These are phyloP conservation scores for Lathyrus aphaca DNA, from an alignment of 306 rosid species.

Conservation along the genomic window DNA sequence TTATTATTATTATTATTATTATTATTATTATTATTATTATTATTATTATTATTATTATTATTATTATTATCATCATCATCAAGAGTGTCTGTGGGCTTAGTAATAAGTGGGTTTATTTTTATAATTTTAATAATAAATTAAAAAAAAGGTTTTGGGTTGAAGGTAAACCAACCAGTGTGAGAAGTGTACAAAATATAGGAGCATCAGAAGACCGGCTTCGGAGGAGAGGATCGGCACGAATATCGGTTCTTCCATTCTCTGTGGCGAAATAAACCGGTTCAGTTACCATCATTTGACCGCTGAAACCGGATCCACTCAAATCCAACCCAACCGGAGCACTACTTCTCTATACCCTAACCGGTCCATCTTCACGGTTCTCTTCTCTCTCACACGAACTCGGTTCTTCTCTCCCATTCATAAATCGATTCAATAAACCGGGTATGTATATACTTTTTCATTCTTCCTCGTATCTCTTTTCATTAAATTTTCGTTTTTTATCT, in stretches of 20 bases:
- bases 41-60: no score
- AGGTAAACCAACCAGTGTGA: not conserved
- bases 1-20: no score
- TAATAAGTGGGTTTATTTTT: no score
- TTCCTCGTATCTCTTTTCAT: not conserved
- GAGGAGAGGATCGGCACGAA: conserved; percentile 46
- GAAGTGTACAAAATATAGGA: not conserved
- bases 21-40: no score
- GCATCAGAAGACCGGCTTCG: conserved; percentile 35
- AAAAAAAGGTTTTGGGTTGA: not conserved
- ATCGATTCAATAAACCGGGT: conserved; percentile 48
- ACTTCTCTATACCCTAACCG: conserved; percentile 59
- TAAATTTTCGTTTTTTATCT: not conserved
- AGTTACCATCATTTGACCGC: conserved; percentile 32
- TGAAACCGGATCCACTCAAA: conserved; percentile 47
- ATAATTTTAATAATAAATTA: not conserved
- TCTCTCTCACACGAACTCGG: conserved; percentile 52
- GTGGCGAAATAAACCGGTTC: conserved; percentile 49
- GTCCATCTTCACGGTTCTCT: conserved; percentile 56
- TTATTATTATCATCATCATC: no score
- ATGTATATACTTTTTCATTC: conserved; percentile 40
- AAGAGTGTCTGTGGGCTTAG: no score
- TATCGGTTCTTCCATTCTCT: conserved; percentile 42
- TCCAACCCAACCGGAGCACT: conserved; percentile 46
- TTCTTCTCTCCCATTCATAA: conserved; percentile 35